Evolutionary conservation across 106 monocot genomes (phyloP), one percentile per base, ranked within the genome.

Genomic region (Dioscorea alata): DNA sequence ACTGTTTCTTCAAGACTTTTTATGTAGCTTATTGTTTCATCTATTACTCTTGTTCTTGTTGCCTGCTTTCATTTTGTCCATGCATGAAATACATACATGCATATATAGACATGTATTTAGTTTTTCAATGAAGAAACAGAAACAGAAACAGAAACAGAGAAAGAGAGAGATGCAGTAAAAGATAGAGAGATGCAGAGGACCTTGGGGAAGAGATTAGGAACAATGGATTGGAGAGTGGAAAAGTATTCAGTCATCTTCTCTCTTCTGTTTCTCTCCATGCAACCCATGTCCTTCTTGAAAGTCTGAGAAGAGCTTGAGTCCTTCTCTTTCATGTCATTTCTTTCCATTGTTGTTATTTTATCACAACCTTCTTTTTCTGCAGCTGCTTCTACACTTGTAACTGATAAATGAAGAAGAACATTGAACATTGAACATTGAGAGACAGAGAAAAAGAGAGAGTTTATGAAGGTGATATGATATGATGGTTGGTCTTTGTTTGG

Each of bases 131-230:
- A 28, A 28, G 28, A 28, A 28, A 28, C 2, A 28, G 28, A 28
- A 28, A 3, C 28, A 28, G 28, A 28, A 28, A 28, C 28, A 28
- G 28, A 28, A 3, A 28, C 2, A 58, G 23, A 17, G 28, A 60
- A 57, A 56, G n/a, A 56, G 69, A 64, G 23, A 71, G n/a, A n/a
- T n/a, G n/a, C n/a, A n/a, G n/a, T n/a, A n/a, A n/a, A n/a, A n/a
- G n/a, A n/a, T n/a, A n/a, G n/a, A n/a, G n/a, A n/a, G n/a, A n/a
- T n/a, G n/a, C n/a, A n/a, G 50, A 60, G 49, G 42, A 83, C 83
- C 78, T 71, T 84, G 12, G 80, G 84, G 65, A 81, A 76, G 28
- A 88, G 81, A 72, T 71, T 78, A 23, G 88, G 88, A 33, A 88
- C 84, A 48, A 81, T 71, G 1, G 84, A 75, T 57, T 84, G 83